Evolutionary conservation across 495 filamentous ascomycete species (phyloP).

Genomic region (Trichoderma orchidacearum): DNA sequence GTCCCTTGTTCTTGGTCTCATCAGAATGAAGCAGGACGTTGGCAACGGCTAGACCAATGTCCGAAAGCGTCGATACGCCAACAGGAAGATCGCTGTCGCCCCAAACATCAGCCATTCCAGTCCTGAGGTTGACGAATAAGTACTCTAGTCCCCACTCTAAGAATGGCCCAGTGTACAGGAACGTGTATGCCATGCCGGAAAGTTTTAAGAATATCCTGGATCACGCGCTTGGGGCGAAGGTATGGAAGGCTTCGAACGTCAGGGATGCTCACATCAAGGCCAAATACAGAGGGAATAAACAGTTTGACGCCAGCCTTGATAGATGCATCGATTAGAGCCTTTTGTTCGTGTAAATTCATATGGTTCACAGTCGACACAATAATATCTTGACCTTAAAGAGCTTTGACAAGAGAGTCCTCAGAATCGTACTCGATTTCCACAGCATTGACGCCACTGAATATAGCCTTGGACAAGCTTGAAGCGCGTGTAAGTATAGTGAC

Average conservation of each 20-base stretch:
- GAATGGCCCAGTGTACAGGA: not conserved
- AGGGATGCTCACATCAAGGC: not conserved
- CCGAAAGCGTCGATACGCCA: not conserved
- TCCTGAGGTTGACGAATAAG: not conserved
- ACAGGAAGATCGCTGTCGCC: not conserved
- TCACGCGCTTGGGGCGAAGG: not conserved
- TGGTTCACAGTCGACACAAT: not conserved
- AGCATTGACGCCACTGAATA: not conserved
- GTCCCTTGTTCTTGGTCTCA: not conserved
- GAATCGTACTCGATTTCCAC: not conserved
- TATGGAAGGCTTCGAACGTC: not conserved
- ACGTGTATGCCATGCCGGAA: not conserved
- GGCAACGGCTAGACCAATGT: not conserved
- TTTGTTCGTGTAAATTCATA: not conserved
- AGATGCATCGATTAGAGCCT: not conserved
- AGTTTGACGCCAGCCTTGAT: not conserved
- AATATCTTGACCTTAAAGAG: not conserved
- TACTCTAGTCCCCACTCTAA: not conserved
- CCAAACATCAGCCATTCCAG: not conserved
- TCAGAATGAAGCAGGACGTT: not conserved
- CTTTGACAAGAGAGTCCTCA: not conserved
- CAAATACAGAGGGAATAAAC: not conserved
- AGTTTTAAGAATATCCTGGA: not conserved
- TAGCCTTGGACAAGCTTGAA: no score
- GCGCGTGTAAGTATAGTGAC: no score